Conservation (phyloP, 1,139 yeast species). For the Wickerhamomyces sp. region DNA sequence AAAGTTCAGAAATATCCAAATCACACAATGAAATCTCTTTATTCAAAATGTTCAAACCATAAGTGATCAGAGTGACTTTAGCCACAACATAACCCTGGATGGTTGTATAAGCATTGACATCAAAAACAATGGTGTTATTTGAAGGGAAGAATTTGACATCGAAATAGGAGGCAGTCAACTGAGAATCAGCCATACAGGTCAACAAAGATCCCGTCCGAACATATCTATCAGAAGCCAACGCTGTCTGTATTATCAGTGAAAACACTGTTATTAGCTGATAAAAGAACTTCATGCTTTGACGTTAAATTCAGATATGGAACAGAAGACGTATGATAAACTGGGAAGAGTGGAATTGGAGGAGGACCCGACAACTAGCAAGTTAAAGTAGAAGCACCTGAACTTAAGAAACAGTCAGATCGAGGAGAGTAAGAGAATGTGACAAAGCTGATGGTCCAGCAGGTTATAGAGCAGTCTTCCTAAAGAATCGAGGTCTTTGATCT, state of each 20-base stretch:
- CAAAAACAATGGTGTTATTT: conserved; percentile 57
- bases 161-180: conserved; percentile 81
- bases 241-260: neutral
- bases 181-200: conserved; percentile 90
- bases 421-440: too few relatives aligned
- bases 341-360: too few relatives aligned
- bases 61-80: conserved; percentile 62
- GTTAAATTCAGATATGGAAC: neutral
- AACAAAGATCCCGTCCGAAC: conserved; percentile 62
- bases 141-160: conserved; percentile 69
- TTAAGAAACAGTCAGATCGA: too few relatives aligned
- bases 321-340: too few relatives aligned
- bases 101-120: conserved; percentile 75
- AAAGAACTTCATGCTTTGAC: neutral
- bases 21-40: conserved; percentile 60
- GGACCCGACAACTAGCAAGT: too few relatives aligned
- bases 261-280: neutral
- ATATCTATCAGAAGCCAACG: conserved; percentile 16
- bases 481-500: too few relatives aligned
- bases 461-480: too few relatives aligned
- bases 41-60: conserved; percentile 70
- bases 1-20: conserved; percentile 50
- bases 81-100: conserved; percentile 73
- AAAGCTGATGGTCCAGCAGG: too few relatives aligned
- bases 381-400: too few relatives aligned